These are phyloP conservation scores for Erodium texanum DNA, from an alignment of 441 rosid genomes.

Conservation along the genomic window DNA sequence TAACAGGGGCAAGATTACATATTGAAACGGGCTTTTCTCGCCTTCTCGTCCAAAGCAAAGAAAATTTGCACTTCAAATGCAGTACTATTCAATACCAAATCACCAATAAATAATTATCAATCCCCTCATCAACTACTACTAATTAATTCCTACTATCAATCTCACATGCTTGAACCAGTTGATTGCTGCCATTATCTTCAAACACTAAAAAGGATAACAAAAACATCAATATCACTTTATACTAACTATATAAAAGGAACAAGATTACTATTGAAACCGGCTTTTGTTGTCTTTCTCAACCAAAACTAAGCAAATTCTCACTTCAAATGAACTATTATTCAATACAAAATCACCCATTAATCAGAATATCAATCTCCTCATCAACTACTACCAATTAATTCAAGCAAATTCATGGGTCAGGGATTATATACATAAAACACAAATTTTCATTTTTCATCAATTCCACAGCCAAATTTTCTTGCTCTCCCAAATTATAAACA, in stretches of 20 bases:
- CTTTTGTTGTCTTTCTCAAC: no score
- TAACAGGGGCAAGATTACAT: no score
- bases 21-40: not conserved
- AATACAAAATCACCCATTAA: not conserved
- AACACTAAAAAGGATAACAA: slow-evolving; percentile 12
- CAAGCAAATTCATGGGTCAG: not conserved
- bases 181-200: slow-evolving; percentile 21
- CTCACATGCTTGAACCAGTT: slow-evolving; percentile 15
- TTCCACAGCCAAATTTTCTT: not conserved
- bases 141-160: no score
- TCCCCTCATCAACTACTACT: no score
- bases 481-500: not conserved
- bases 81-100: no score
- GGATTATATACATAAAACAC: not conserved
- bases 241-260: no score
- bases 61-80: no score
- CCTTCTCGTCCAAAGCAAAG: no score
- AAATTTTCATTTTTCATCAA: not conserved
- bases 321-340: not conserved
- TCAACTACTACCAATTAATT: not conserved
- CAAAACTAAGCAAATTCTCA: not conserved
- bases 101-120: no score
- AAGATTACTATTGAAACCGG: no score
- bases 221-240: no score
- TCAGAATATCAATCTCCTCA: not conserved